Conservation (phyloP, 257 asterid species). For the Nemophila menziesii region DNA sequence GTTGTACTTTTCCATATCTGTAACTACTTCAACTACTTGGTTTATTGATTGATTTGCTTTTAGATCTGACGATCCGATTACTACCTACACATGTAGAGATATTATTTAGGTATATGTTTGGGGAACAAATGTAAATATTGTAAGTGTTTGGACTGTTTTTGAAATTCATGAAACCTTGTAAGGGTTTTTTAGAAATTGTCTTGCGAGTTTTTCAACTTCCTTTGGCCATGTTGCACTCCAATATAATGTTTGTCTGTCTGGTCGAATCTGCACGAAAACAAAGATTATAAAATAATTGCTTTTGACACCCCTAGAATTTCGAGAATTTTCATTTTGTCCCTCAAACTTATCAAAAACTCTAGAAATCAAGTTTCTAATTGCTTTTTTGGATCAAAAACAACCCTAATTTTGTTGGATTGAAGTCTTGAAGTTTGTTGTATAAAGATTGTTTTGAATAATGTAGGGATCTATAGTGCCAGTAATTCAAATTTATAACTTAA, state of each 20-base stretch:
- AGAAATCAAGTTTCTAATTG: no score
- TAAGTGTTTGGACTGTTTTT: conserved; percentile 3
- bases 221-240: conserved; percentile 99
- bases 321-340: no score
- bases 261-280: conserved; percentile 67
- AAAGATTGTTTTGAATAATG: no score
- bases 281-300: no score
- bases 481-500: no score
- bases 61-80: conserved; percentile 64
- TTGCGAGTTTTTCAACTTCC: conserved; percentile 79
- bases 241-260: conserved; percentile 90
- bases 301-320: no score
- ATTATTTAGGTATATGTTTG: background rate
- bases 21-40: conserved; percentile 67
- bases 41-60: conserved; percentile 79
- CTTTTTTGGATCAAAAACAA: no score
- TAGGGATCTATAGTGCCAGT: no score
- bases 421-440: no score
- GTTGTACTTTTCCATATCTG: conserved; percentile 78
- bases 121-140: background rate
- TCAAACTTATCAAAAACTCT: no score
- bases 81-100: conserved; percentile 32
- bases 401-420: no score
- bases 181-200: conserved; percentile 72
- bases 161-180: conserved; percentile 46